Evolutionary conservation across 2,329 filamentous ascomycete genomes (phyloP).

Genomic region (Pestalotiopsis sp.): DNA sequence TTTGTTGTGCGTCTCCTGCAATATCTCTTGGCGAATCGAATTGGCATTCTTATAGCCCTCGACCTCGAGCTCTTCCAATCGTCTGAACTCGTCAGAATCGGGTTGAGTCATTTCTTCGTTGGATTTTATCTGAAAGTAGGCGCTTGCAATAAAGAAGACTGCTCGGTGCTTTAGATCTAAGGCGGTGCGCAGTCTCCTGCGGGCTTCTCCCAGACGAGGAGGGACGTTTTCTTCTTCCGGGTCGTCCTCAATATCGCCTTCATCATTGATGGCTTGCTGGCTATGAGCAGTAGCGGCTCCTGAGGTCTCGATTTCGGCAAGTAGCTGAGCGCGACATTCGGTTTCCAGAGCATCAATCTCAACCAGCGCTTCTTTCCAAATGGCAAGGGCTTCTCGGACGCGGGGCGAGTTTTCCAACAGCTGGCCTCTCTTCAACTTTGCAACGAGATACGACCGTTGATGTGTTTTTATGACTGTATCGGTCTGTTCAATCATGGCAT

Average conservation of each 20-base stretch:
- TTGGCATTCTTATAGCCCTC: conserved; percentile 81
- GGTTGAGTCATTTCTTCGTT: conserved; percentile 66
- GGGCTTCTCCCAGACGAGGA: conserved; percentile 56
- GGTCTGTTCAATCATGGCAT: conserved; percentile 89
- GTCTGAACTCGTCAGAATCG: conserved; percentile 67
- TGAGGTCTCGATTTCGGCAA: conserved; percentile 48
- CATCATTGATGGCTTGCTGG: conserved; percentile 18
- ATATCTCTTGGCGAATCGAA: conserved; percentile 73
- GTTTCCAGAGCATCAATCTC: conserved; percentile 57
- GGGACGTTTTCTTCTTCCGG: conserved; percentile 36
- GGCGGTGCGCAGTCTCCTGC: conserved; percentile 70
- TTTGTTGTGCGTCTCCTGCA: conserved; percentile 59
- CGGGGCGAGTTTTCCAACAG: conserved; percentile 75
- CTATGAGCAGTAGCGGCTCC: conserved; percentile 23
- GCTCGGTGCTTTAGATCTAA: conserved; percentile 83
- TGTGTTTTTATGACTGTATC: conserved; percentile 68
- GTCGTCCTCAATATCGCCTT: conserved; percentile 29
- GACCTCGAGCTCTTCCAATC: conserved; percentile 71
- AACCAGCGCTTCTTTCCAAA: conserved; percentile 66
- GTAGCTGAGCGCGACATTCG: conserved; percentile 67
- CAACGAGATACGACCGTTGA: conserved; percentile 67
- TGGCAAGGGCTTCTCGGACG: conserved; percentile 66
- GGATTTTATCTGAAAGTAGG: conserved; percentile 80
- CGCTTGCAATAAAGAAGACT: conserved; percentile 83
- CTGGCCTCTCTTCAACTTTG: conserved; percentile 73